phyloP scores from a whole-genome alignment of 768 basidiomycete genomes.

The Lyophyllum decastes region DNA sequence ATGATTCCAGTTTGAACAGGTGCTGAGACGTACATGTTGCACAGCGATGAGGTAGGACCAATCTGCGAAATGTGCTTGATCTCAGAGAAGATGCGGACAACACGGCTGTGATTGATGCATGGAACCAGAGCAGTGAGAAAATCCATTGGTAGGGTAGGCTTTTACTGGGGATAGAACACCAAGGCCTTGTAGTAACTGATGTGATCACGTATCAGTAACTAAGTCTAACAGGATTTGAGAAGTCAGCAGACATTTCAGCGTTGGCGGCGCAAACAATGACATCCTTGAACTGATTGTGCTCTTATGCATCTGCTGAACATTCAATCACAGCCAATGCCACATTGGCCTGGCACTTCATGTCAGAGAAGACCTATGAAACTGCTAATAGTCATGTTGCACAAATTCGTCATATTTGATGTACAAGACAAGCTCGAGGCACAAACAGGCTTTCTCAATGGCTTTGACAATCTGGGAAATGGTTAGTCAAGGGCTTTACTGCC shows the following conservation, averaged over 20 bases:
- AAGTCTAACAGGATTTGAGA: background rate
- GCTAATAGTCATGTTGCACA: conserved; percentile 44
- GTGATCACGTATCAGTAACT: conserved; percentile 10
- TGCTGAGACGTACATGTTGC: conserved; percentile 66
- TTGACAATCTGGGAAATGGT: conserved; percentile 69
- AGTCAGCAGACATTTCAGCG: conserved; percentile 91
- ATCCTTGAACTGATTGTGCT: conserved; percentile 99
- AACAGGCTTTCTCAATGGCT: conserved; percentile 92
- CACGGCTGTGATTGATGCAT: conserved; percentile 92
- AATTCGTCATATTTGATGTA: conserved; percentile 99
- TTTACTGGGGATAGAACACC: conserved; percentile 91
- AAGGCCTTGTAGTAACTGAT: conserved; percentile 91
- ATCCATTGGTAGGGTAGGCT: conserved; percentile 92
- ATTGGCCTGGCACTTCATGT: conserved; percentile 65
- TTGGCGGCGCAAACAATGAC: conserved; percentile 96
- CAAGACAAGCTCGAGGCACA: conserved; percentile 98
- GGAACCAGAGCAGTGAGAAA: conserved; percentile 89
- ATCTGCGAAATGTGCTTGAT: conserved; percentile 96
- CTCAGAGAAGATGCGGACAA: conserved; percentile 93
- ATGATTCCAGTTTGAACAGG: background rate
- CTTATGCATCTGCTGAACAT: conserved; percentile 97
- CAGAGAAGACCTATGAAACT: background rate
- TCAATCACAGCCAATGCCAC: conserved; percentile 99
- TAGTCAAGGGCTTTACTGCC: background rate
- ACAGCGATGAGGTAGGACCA: conserved; percentile 95